These are phyloP conservation scores for Daldinia bambusicola DNA, from an alignment of 495 filamentous ascomycete species.

Conservation along the genomic window DNA sequence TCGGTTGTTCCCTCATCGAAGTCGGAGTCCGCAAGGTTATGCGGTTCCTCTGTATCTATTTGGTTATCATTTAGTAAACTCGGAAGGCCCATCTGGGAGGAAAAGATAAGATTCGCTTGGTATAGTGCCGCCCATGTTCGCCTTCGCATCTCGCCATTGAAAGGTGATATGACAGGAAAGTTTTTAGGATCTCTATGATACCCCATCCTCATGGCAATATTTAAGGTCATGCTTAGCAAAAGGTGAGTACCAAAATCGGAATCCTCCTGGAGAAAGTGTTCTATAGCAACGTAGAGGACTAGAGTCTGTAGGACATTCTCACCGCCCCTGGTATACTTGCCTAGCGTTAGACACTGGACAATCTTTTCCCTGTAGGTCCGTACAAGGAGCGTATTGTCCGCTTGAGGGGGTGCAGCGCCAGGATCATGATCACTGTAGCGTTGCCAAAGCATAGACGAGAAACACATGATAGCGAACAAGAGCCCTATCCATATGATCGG, in stretches of 20 bases:
- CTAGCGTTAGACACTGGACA: constrained; percentile 51
- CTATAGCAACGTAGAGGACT: constrained; percentile 44
- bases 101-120: constrained; percentile 38
- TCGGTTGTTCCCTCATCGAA: constrained; percentile 51
- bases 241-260: constrained; percentile 47
- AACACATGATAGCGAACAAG: constrained; percentile 48
- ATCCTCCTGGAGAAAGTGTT: constrained; percentile 46
- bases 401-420: neutral
- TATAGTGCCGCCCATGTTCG: constrained; percentile 55
- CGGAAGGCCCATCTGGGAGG: constrained; percentile 54
- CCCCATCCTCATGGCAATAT: constrained; percentile 63
- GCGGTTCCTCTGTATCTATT: constrained; percentile 55
- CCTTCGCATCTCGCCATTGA: constrained; percentile 46
- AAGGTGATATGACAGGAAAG: constrained; percentile 59
- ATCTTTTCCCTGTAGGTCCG: constrained; percentile 46
- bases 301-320: constrained; percentile 50
- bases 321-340: constrained; percentile 50
- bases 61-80: constrained; percentile 47
- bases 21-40: constrained; percentile 57
- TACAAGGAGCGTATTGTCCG: constrained; percentile 17
- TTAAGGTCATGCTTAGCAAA: constrained; percentile 49
- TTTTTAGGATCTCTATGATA: constrained; percentile 66
- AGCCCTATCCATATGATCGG: constrained; percentile 51
- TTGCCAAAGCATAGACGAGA: constrained; percentile 30
- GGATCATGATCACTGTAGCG: constrained; percentile 17